phyloP scores from a whole-genome alignment of 768 basidiomycete species.

The Boletales sp. region DNA sequence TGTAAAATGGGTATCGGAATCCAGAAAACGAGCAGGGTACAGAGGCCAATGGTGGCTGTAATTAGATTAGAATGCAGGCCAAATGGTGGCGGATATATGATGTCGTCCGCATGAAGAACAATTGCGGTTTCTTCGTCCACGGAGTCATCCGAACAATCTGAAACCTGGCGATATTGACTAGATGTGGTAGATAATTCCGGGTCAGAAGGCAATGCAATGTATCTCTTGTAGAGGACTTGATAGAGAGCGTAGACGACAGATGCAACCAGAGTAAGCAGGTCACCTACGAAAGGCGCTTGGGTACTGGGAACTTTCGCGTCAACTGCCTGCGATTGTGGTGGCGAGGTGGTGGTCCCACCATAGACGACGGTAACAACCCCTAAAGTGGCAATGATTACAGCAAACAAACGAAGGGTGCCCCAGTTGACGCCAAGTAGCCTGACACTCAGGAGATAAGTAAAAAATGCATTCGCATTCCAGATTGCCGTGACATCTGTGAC shows the following conservation, averaged over 20 bases:
- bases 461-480: slow-evolving; percentile 90
- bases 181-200: slow-evolving; percentile 44
- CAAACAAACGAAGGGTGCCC: slow-evolving; percentile 60
- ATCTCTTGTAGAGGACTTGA: slow-evolving; percentile 82
- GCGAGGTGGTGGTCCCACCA: slow-evolving; percentile 49
- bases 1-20: slow-evolving; percentile 75
- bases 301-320: slow-evolving; percentile 10
- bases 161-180: slow-evolving; percentile 43
- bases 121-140: slow-evolving; percentile 18
- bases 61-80: slow-evolving; percentile 83
- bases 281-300: slow-evolving; percentile 64
- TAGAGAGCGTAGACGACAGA: slow-evolving; percentile 74
- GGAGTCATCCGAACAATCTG: slow-evolving; percentile 33
- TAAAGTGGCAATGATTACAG: slow-evolving; percentile 75
- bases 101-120: slow-evolving; percentile 25
- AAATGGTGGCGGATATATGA: slow-evolving; percentile 65
- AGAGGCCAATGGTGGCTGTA: slow-evolving; percentile 75
- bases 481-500: slow-evolving; percentile 83
- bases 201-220: slow-evolving; percentile 67
- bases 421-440: slow-evolving; percentile 60
- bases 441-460: slow-evolving; percentile 85
- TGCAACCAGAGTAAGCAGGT: slow-evolving; percentile 67
- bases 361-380: slow-evolving; percentile 84
- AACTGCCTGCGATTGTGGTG: slow-evolving; percentile 15
- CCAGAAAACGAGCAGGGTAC: slow-evolving; percentile 74